These are phyloP conservation scores for Coix lacrymajobi DNA, from an alignment of 176 grass and related monocot genomes.

Conservation along the genomic window DNA sequence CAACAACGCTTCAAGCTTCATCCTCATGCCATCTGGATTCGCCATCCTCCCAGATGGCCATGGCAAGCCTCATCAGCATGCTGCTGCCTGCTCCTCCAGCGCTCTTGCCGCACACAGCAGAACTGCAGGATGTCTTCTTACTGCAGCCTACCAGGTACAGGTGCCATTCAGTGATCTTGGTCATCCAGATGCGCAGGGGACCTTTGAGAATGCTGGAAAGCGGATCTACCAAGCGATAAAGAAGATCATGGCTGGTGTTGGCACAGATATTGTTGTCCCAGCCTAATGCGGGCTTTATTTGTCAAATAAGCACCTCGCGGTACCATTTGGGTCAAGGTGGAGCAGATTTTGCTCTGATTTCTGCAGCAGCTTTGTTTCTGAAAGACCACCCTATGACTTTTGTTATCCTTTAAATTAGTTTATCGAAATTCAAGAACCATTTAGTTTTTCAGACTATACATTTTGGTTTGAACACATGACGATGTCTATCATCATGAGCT, in stretches of 20 bases:
- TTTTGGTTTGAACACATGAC: neutral
- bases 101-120: too few species aligned
- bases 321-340: neutral
- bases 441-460: neutral
- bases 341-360: neutral
- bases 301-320: neutral
- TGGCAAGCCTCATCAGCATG: neutral
- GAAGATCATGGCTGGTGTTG: constrained; percentile 36
- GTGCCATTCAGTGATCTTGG: neutral
- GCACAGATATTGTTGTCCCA: neutral
- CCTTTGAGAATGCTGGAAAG: neutral
- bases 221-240: constrained; percentile 27
- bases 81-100: neutral
- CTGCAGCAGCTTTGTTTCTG: neutral
- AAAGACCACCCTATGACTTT: neutral
- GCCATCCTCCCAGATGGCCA: constrained; percentile 39
- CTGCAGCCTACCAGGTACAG: constrained; percentile 16
- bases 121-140: constrained; percentile 19
- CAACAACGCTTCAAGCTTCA: neutral
- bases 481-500: neutral
- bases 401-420: neutral
- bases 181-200: neutral
- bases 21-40: constrained; percentile 53
- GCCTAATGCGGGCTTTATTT: neutral
- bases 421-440: neutral